Evolutionary conservation across 176 grass and related monocot species (phyloP), one percentile per base, ranked within the genome.

Genomic region (Carex littledalei): DNA sequence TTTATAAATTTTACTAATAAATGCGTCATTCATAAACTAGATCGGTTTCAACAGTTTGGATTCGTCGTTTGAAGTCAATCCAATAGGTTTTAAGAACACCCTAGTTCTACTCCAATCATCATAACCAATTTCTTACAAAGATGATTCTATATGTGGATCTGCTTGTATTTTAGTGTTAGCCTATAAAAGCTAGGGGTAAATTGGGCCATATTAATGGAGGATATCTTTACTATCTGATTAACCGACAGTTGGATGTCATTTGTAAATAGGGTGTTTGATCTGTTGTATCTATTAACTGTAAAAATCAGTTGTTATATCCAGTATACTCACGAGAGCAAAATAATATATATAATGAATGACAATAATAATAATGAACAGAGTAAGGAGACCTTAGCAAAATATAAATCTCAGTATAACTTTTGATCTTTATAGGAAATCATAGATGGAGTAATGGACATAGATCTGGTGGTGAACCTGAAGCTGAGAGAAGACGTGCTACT

Each of bases 381-480:
- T 20, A n/a, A n/a, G 72, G 9, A 12, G 20, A 4, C 3, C 11
- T 31, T 54, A 21, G 72, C 2, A 31, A 52, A 77, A 45, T 54
- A 1, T 54, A 16, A 54, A 3, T 54, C 31, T 29, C 11, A 31
- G 9, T 77, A 29, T 29, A 21, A 20, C 54, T 81, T 63, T 8
- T 74, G 6, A 82, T 79, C 58, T 79, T 39, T 21, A 63, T 81
- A 99, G 96, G 93, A 94, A 94, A 95, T 94, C 68, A 84, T 99
- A 69, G 91, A 92, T 5, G 93, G 86, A 15, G 90, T 95, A 81
- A 91, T 89, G 0, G 91, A 99, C 29, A 94, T 99, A 74, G 96
- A 99, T 80, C 94, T 99, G 85, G 96, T 99, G 1, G 88, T 99
- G 65, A 99, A 99, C 86, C 87, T 99, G 71, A 99, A 99, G 87